Conservation (phyloP, 2,329 filamentous ascomycete genomes). For the Colletotrichum neosansevieriae region DNA sequence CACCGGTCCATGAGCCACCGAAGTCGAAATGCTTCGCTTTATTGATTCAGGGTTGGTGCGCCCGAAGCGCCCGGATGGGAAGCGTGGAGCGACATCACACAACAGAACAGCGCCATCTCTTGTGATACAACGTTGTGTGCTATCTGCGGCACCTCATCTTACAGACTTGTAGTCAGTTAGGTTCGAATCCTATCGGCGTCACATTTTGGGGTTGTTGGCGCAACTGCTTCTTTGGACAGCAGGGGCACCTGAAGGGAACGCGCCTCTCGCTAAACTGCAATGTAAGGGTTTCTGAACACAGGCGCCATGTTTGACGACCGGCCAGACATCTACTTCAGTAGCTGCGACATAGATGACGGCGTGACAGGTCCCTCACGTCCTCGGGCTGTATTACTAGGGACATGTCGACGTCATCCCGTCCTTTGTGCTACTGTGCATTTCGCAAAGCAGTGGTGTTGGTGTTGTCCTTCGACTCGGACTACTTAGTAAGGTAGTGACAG, state of each 20-base stretch:
- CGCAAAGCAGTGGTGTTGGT: neutral
- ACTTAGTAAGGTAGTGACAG: too few species aligned
- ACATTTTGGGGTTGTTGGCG: too few species aligned
- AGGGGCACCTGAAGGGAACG: constrained; percentile 19
- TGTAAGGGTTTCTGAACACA: neutral
- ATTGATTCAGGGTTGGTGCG: constrained; percentile 15
- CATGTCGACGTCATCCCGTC: constrained; percentile 34
- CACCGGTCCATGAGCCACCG: constrained; percentile 13
- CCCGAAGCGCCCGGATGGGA: constrained; percentile 7
- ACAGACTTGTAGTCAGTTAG: too few species aligned
- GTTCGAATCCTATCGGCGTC: too few species aligned
- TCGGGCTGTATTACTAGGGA: neutral
- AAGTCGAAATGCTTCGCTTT: neutral
- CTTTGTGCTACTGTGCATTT: neutral
- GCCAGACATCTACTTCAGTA: too few species aligned
- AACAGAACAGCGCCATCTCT: too few species aligned
- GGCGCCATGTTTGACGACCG: neutral
- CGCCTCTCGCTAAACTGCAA: neutral
- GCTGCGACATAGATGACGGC: neutral
- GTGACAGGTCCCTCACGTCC: neutral
- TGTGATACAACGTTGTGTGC: too few species aligned
- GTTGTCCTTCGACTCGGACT: constrained; percentile 19
- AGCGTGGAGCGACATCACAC: neutral
- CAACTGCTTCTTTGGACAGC: too few species aligned
- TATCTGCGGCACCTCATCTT: neutral